Percentiles rank a stretch among this genome's conserved stretches.
Conservation (phyloP, 805 yeast species). For the Kodamaea hsintzibuensis region DNA sequence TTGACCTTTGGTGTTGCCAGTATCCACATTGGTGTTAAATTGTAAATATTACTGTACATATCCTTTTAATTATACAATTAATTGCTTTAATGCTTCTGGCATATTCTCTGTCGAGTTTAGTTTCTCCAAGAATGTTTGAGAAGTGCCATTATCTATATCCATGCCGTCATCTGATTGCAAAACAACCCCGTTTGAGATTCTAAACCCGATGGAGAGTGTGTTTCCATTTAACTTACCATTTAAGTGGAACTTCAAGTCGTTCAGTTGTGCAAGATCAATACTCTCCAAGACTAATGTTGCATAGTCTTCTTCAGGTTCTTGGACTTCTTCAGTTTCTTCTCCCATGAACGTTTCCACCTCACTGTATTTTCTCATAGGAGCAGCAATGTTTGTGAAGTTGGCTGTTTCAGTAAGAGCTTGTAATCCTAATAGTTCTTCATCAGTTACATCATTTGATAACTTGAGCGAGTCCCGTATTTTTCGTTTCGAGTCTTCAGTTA, state of each 20-base stretch:
- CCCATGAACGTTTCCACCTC: conserved; percentile 31
- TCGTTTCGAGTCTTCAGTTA: conserved; percentile 25
- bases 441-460: conserved; percentile 37
- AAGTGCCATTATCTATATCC: conserved; percentile 19
- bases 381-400: conserved; percentile 12
- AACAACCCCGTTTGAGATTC: conserved; percentile 33
- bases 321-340: conserved; percentile 17
- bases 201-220: conserved; percentile 20
- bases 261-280: conserved; percentile 23
- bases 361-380: conserved; percentile 10
- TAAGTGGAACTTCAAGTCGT: conserved; percentile 25
- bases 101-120: conserved; percentile 37
- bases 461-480: conserved; percentile 36
- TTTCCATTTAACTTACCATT: conserved; percentile 16
- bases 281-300: conserved; percentile 21
- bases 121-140: conserved; percentile 22
- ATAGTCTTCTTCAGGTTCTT: conserved; percentile 7
- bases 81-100: conserved; percentile 17
- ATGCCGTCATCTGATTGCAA: conserved; percentile 17
- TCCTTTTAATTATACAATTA: not conserved
- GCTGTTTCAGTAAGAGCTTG: conserved; percentile 29
- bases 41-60: conserved; percentile 35
- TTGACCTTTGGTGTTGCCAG: conserved; percentile 95
- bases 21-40: conserved; percentile 91
- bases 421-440: conserved; percentile 39